Base-by-base conservation (phyloP, 306 rosid genomes). In the Arachis stenosperma region DNA sequence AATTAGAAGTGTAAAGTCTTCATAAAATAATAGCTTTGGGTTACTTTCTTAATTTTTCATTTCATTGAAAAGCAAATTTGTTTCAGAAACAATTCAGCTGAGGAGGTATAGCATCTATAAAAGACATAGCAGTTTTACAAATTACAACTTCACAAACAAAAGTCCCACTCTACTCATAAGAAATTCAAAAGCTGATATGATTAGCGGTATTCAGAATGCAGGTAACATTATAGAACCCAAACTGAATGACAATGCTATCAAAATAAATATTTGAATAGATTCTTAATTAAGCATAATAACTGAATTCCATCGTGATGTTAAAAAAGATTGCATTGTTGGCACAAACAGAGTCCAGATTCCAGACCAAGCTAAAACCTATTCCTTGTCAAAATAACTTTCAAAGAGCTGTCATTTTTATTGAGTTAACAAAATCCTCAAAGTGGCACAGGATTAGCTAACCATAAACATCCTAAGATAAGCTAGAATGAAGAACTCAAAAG, bases 311-410 rank as follows among this genome's bases (percentile, higher is more conserved):
- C 47, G 5, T 8, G 3, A 58, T 27, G 15, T 57, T 52, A 29
- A 46, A 33, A 33, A 22, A 10, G 7, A 51, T 60, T 50, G 7
- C 50, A 2, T 13, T 7, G 22, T 59, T 40, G 33, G 4, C 29
- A 36, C 1, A 11, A 27, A 40, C 55, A 58, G 44, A 17, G 3
- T 36, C 41, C 54, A 0, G 11, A 65, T 22, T 27, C 54, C 14
- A 2, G 9, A 33, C n/a, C n/a, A 47, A 47, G 48, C 54, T 37
- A 71, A 50, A 47, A 13, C 62, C 46, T 50, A 48, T 12, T 17
- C 12, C 10, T 33, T 3, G 78, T 88, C 89, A 58, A 43, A 85
- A 9, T 29, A 22, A 50, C 27, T 27, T 54, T 9, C 59, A 67
- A 50, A 69, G 17, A 22, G 47, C 41, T 3, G 6, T 54, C 43